A percentile compares a stretch with the other conserved stretches of the same genome.
phyloP scores from a whole-genome alignment of 1,284 basidiomycete species.

The Termitomyces sp. region DNA sequence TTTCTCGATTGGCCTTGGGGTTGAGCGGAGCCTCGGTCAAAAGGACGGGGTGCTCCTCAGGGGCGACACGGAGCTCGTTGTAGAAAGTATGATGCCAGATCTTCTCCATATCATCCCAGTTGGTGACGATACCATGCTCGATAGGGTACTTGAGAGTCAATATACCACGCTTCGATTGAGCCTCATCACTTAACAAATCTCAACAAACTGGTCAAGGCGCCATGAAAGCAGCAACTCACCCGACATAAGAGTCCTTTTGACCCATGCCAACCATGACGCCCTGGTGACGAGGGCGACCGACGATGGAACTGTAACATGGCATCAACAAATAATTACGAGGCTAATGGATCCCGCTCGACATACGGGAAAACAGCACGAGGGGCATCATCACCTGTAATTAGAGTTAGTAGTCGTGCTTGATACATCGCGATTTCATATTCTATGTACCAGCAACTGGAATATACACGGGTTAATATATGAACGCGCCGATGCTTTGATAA shows the following conservation, averaged over 20 bases:
- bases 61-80: conserved; percentile 79
- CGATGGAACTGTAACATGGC: conserved; percentile 60
- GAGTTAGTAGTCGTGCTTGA: conserved; percentile 13
- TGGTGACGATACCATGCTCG: conserved; percentile 86
- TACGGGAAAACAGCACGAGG: conserved; percentile 70
- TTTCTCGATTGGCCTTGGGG: conserved; percentile 93
- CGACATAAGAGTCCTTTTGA: conserved; percentile 86
- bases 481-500: conserved; percentile 21
- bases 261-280: conserved; percentile 92
- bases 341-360: conserved; percentile 22
- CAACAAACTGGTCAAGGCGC: conserved; percentile 1
- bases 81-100: conserved; percentile 93
- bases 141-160: conserved; percentile 87
- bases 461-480: conserved; percentile 13
- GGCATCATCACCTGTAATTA: conserved; percentile 55
- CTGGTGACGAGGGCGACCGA: conserved; percentile 89
- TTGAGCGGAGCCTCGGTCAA: conserved; percentile 92
- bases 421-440: background rate
- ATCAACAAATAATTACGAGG: conserved; percentile 2
- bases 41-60: conserved; percentile 92
- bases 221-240: conserved; percentile 38
- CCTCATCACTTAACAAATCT: conserved; percentile 65
- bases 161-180: conserved; percentile 95
- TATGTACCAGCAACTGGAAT: conserved; percentile 45
- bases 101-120: conserved; percentile 97